These are phyloP conservation scores for Colletotrichum sidae DNA, from an alignment of 2,329 filamentous ascomycete genomes.

Conservation along the genomic window DNA sequence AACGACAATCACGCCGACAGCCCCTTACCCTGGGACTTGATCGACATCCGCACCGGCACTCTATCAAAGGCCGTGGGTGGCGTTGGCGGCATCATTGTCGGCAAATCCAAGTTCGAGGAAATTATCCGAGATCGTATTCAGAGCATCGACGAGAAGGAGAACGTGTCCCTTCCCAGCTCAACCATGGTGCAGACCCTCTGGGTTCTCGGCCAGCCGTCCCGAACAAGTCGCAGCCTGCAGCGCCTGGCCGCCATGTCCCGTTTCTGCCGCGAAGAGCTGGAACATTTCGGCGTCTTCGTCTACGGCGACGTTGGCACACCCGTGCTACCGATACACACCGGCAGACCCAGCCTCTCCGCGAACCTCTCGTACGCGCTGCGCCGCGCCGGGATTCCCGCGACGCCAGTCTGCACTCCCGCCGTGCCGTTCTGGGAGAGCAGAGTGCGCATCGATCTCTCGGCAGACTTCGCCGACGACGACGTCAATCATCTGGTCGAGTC, in stretches of 20 bases:
- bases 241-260: conserved; percentile 18
- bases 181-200: conserved; percentile 36
- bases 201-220: conserved; percentile 30
- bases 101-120: conserved; percentile 13
- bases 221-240: conserved; percentile 14
- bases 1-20: conserved; percentile 30
- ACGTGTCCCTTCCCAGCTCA: conserved; percentile 14
- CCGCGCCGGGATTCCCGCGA: conserved; percentile 22
- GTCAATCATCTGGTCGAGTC: conserved; percentile 23
- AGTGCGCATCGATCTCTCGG: conserved; percentile 37
- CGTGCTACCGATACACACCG: conserved; percentile 26
- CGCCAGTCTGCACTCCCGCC: conserved; percentile 28
- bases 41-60: conserved; percentile 37
- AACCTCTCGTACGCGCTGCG: conserved; percentile 30
- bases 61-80: conserved; percentile 36
- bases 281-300: conserved; percentile 27
- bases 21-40: conserved; percentile 25
- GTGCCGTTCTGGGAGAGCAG: conserved; percentile 39
- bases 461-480: conserved; percentile 26
- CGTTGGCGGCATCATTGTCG: conserved; percentile 35
- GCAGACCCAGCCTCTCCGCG: conserved; percentile 28
- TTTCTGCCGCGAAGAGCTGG: conserved; percentile 31
- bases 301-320: conserved; percentile 30
- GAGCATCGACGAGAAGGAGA: conserved; percentile 2
- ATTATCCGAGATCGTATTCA: conserved; percentile 7